A percentile compares a stretch with the other conserved stretches of the same genome.
Conservation (phyloP, 768 basidiomycete genomes). For the Xanthoconium purpureum region DNA sequence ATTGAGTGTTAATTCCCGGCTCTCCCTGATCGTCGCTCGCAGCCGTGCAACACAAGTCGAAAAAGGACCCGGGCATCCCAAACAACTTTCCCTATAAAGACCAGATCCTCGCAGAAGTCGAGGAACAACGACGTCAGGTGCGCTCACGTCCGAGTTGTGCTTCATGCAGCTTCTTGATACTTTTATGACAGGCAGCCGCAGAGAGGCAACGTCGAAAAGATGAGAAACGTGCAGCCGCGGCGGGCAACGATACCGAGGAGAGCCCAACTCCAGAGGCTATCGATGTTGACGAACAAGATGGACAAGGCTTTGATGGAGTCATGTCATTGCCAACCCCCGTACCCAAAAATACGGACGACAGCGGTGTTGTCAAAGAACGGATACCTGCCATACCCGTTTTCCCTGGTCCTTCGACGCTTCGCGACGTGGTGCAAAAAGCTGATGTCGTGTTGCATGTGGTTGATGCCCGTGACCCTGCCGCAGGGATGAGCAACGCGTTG, state of each 20-base stretch:
- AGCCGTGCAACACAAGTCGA: conserved; percentile 42
- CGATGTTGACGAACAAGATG: conserved; percentile 30
- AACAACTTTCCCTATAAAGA: conserved; percentile 94
- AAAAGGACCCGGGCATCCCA: conserved; percentile 90
- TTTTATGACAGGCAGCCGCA: conserved; percentile 59
- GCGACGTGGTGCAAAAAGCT: conserved; percentile 61
- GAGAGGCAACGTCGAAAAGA: conserved; percentile 69
- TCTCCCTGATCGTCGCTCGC: conserved; percentile 1
- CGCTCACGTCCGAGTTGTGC: not conserved
- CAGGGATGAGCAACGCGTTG: conserved; percentile 69
- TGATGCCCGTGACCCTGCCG: conserved; percentile 79
- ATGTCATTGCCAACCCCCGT: conserved; percentile 18
- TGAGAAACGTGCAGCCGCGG: conserved; percentile 49
- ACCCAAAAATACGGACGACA: not conserved
- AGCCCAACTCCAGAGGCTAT: conserved; percentile 27
- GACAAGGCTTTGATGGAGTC: conserved; percentile 39
- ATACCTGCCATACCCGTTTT: conserved; percentile 21
- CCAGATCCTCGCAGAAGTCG: conserved; percentile 87
- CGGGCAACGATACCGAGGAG: conserved; percentile 28
- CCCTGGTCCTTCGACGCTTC: conserved; percentile 29
- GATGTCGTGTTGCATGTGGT: conserved; percentile 80
- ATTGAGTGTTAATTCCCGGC: not conserved
- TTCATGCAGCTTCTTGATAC: not conserved
- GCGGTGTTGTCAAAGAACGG: not conserved
- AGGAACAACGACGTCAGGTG: conserved; percentile 75